A percentile compares a stretch with the other conserved stretches of the same genome.
phyloP scores from a whole-genome alignment of 2,329 filamentous ascomycete species.

The Fonsecaea multimorphosa region DNA sequence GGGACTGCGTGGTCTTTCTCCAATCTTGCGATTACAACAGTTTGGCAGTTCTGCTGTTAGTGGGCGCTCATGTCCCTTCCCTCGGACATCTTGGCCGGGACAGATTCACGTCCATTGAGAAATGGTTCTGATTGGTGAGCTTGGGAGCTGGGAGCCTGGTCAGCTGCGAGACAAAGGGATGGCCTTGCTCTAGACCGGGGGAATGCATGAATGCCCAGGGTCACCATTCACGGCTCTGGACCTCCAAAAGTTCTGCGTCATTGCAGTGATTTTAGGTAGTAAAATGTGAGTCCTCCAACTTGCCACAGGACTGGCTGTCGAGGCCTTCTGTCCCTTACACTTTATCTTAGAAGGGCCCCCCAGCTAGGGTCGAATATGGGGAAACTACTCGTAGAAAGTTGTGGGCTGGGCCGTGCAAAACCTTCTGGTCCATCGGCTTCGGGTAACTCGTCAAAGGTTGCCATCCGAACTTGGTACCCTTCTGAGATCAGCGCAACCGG shows the following conservation, averaged over 20 bases:
- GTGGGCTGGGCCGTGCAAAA: not conserved
- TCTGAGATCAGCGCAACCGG: not conserved
- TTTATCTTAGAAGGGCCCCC: constrained; percentile 14
- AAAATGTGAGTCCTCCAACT: not conserved
- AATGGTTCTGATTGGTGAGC: not conserved
- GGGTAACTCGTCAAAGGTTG: not conserved
- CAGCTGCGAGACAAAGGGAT: not conserved
- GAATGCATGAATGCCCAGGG: not conserved
- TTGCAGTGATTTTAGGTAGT: not conserved
- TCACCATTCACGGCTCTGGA: not conserved
- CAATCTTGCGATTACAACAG: not conserved
- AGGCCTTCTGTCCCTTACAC: not conserved
- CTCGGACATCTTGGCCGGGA: not conserved
- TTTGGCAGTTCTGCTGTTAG: not conserved
- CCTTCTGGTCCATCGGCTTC: not conserved
- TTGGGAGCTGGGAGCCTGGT: too few species aligned
- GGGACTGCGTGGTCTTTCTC: not conserved
- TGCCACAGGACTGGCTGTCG: not conserved
- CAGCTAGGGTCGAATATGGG: constrained; percentile 24
- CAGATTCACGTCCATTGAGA: not conserved
- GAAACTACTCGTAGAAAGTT: constrained; percentile 4
- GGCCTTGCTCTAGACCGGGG: not conserved
- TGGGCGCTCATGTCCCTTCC: not conserved
- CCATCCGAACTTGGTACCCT: not conserved
- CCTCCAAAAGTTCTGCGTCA: not conserved